A percentile compares a stretch with the other conserved stretches of the same genome.
phyloP scores from a whole-genome alignment of 805 yeast genomes.

The Saccharomycopsis capsularis region DNA sequence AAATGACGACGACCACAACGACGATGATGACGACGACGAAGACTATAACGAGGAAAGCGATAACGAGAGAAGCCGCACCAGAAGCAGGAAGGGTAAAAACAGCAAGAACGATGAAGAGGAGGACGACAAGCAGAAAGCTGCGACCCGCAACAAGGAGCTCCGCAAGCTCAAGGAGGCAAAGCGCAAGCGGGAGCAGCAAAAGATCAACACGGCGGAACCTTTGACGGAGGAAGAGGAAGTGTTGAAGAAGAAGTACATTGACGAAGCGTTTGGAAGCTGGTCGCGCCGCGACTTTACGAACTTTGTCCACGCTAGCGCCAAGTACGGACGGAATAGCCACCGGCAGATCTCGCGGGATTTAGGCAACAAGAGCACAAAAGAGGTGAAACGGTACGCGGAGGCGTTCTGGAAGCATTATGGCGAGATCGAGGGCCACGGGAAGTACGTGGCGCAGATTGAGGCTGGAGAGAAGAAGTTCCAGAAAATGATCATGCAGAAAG shows the following conservation, averaged over 20 bases:
- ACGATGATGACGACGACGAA: conserved; percentile 4
- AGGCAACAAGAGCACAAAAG: conserved; percentile 50
- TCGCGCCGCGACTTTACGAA: conserved; percentile 67
- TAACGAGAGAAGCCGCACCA: conserved; percentile 18
- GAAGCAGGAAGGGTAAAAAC: conserved; percentile 7
- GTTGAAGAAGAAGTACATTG: conserved; percentile 45
- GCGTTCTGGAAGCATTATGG: conserved; percentile 57
- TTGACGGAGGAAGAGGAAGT: conserved; percentile 56
- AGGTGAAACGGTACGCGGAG: conserved; percentile 50
- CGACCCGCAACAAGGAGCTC: conserved; percentile 21
- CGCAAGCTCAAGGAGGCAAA: conserved; percentile 15
- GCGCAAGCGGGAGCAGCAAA: conserved; percentile 39
- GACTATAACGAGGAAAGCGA: conserved; percentile 12
- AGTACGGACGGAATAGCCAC: conserved; percentile 50
- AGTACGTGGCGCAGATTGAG: conserved; percentile 65
- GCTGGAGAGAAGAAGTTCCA: conserved; percentile 62
- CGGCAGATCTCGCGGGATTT: conserved; percentile 46
- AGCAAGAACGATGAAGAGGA: conserved; percentile 5
- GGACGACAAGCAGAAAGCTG: conserved; percentile 12
- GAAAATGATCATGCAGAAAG: conserved; percentile 48
- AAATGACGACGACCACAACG: conserved; percentile 5
- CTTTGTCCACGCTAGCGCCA: conserved; percentile 63
- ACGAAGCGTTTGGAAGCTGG: conserved; percentile 60
- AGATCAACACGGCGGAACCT: conserved; percentile 48
- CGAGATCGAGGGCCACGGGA: conserved; percentile 64